Evolutionary conservation across 495 filamentous ascomycete species (phyloP), one percentile per base, ranked within the genome.

Genomic region (Aspergillus diversus): DNA sequence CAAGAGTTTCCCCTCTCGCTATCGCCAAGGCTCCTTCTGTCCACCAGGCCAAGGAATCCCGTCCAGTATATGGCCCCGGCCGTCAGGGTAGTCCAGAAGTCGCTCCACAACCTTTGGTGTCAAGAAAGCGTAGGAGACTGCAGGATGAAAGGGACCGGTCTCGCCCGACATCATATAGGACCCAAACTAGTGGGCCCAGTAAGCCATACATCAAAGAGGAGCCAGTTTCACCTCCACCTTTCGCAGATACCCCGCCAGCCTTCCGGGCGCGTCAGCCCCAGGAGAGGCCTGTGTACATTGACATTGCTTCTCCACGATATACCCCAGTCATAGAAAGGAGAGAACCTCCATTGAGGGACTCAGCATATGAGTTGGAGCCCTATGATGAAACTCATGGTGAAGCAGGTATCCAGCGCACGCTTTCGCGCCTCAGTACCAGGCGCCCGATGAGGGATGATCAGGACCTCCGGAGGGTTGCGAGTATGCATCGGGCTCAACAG

Each of bases 121-220:
- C 81, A 43, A 79, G 80, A 60, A 86, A 84, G 68, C 76, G 83
- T 69, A 81, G 81, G 56, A 77, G 80, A 50, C 62, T 78, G 27
- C 69, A 73, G 33, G 78, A 78, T 50, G 72, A 68, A 21, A 70
- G 66, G 17, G 72, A 75, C 7, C 68, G 67, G 16, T 31, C 68
- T 39, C 75, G 71, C 53, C 69, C 71, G 54, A 69, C 68, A 11
- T 61, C 66, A 33, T 65, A 72, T 58, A 73, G 66, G 63, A 68
- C 70, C 37, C 74, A 69, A 55, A 65, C 69, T 64, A 60, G 64
- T 56, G 69, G 67, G 17, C 71, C 77, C 47, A 70, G 77, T 27
- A 81, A 80, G 49, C 82, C 90, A 7, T 85, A 85, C 68, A 92
- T 97, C 70, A 97, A 97, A 70, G 84, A 89, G 63, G 93, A 97